phyloP scores from a whole-genome alignment of 73 alveolate species.

The Paramecium octaurelia region DNA sequence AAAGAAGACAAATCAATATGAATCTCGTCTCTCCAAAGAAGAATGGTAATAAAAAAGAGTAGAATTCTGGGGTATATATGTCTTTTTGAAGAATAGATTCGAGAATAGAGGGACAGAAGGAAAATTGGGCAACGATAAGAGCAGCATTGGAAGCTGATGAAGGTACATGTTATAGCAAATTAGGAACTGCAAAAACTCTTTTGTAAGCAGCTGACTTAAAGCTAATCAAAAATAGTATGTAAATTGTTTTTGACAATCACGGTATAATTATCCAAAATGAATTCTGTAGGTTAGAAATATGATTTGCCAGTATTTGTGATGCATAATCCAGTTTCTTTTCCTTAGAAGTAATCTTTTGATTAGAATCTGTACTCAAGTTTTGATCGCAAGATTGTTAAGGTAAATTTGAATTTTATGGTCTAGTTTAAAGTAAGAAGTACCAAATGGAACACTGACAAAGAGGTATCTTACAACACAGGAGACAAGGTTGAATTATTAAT shows the following conservation, averaged over 20 bases:
- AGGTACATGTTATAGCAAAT: background rate
- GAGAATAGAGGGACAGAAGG: conserved; percentile 17
- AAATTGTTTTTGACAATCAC: background rate
- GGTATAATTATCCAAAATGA: background rate
- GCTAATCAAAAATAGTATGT: conserved; percentile 15
- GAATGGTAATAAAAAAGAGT: conserved; percentile 23
- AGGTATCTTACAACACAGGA: background rate
- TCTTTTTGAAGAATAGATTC: background rate
- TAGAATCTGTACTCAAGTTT: background rate
- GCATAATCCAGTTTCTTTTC: conserved; percentile 35
- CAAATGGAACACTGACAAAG: conserved; percentile 5
- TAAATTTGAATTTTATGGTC: background rate
- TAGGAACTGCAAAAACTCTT: conserved; percentile 15
- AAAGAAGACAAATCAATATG: conserved; percentile 6
- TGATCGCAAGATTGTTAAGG: background rate
- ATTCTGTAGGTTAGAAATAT: conserved; percentile 14
- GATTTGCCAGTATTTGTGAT: conserved; percentile 25
- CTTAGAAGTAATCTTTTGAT: conserved; percentile 9
- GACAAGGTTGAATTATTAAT: background rate
- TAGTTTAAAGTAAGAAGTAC: conserved; percentile 16
- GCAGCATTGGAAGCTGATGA: conserved; percentile 44
- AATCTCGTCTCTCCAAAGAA: conserved; percentile 19
- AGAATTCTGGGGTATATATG: conserved; percentile 38
- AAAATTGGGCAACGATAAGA: conserved; percentile 20
- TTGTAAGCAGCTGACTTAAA: conserved; percentile 28